Evolutionary conservation across 2,329 filamentous ascomycete species (phyloP), one percentile per base, ranked within the genome.

Genomic region (Hymenotorrendiella dingleyae): DNA sequence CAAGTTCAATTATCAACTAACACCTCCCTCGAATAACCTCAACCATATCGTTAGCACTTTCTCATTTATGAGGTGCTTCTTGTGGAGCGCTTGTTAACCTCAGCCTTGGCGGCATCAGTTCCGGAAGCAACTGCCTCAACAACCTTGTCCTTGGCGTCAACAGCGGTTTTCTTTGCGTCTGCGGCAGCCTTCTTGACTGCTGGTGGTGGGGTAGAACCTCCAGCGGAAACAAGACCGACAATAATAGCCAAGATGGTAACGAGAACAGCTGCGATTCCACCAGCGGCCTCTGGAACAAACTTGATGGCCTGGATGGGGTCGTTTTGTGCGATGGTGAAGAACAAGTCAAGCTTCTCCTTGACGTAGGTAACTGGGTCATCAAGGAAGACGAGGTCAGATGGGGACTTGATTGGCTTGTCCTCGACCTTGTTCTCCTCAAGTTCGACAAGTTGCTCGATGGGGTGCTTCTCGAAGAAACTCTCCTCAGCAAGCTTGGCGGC

Each of bases 281-380:
- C 89, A 51, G 89, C 87, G 56, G 94, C 83, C 70, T 96, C 93
- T 54, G 93, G 93, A 53, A 96, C 86, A 58, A 88, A 86, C 67
- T 87, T 85, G 67, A 91, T 78, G 30, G 89, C 89, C 69, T 87
- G 70, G 59, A 94, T 71, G 40, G 88, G 89, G 64, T 91, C 84
- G 54, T 77, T 74, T 69, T 86, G 74, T 59, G 82, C 86, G 59
- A 97, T 82, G 57, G 82, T 82, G 58, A 93, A 64, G 78, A 98
- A 98, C 51, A 94, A 80, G 57, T 94, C 84, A 49, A 94, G 66
- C 81, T 96, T 97, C 82, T 95, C 86, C 69, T 82, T 86, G 68
- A 95, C 67, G 68, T 86, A 98, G 56, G 71, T 71, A 57, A 95
- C 78, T 36, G 93, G 93, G 74, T 95, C 87, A 53, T 96, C 91